Evolutionary conservation across 768 basidiomycete genomes (phyloP).

Genomic region (Tulasnella sp.): DNA sequence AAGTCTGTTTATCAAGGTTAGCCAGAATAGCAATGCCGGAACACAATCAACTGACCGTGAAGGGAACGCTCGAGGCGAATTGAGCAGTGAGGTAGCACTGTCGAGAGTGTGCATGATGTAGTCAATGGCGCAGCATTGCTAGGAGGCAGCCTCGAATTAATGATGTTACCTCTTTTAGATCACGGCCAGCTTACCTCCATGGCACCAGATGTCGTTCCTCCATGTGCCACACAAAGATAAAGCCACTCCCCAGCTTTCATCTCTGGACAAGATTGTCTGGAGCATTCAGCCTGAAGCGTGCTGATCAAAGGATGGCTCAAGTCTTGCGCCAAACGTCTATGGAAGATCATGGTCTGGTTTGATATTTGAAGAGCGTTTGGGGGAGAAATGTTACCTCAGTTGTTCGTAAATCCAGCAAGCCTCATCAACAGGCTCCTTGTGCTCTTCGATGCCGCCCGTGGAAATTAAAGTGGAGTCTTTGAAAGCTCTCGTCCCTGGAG

Average conservation of each 20-base stretch:
- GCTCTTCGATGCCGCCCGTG: constrained; percentile 26
- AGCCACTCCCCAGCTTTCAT: constrained; percentile 99
- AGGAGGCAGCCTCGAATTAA: not conserved
- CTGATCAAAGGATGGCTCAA: constrained; percentile 75
- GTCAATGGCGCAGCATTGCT: constrained; percentile 97
- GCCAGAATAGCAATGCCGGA: constrained; percentile 15
- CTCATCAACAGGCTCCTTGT: constrained; percentile 55
- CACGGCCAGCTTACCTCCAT: constrained; percentile 50
- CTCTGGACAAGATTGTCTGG: constrained; percentile 73
- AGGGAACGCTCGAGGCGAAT: constrained; percentile 83
- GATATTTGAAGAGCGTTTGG: not conserved
- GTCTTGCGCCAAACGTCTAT: constrained; percentile 76
- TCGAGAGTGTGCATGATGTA: constrained; percentile 90
- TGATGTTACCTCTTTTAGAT: not conserved
- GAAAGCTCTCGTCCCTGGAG: not conserved
- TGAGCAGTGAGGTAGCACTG: constrained; percentile 81
- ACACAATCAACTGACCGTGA: constrained; percentile 46
- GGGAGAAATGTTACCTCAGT: constrained; percentile 30
- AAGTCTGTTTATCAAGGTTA: constrained; percentile 36
- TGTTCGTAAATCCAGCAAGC: constrained; percentile 77
- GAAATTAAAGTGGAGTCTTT: constrained; percentile 13
- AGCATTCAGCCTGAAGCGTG: constrained; percentile 77
- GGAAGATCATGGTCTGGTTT: not conserved
- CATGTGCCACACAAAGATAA: constrained; percentile 91
- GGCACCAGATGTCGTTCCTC: constrained; percentile 51